A percentile compares a stretch with the other conserved stretches of the same genome.
Conservation (phyloP, 169 alveolate genomes). For the Cryptosporidium baileyi region DNA sequence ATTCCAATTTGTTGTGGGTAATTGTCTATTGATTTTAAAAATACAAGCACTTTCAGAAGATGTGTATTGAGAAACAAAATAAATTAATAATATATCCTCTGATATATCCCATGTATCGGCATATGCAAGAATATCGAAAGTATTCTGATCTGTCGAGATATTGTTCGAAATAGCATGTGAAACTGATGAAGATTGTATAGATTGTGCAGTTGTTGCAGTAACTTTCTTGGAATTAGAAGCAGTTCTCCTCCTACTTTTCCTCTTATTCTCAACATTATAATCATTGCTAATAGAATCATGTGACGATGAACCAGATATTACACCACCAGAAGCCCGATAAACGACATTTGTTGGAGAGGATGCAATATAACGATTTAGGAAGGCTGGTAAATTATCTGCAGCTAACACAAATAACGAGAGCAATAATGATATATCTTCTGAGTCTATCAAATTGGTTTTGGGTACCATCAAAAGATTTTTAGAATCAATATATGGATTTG, state of each 20-base stretch:
- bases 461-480: constrained; percentile 16
- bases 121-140: constrained; percentile 51
- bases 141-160: background rate
- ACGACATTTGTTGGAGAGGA: constrained; percentile 59
- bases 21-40: background rate
- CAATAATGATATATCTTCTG: constrained; percentile 44
- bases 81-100: constrained; percentile 31
- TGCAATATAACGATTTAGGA: constrained; percentile 21
- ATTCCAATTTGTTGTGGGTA: constrained; percentile 40
- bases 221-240: constrained; percentile 47
- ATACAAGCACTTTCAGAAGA: background rate
- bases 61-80: constrained; percentile 59
- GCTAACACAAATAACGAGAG: constrained; percentile 58
- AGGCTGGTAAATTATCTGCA: constrained; percentile 38
- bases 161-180: background rate
- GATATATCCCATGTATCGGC: constrained; percentile 64
- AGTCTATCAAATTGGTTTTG: constrained; percentile 1
- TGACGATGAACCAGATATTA: constrained; percentile 39
- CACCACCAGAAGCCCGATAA: constrained; percentile 12
- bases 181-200: constrained; percentile 7
- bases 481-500: constrained; percentile 35
- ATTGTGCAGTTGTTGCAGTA: background rate
- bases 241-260: constrained; percentile 52
- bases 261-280: constrained; percentile 21
- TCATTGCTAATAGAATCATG: constrained; percentile 61